Base-by-base conservation (phyloP, 371 early-diverging fungal genomes). In the Mucor sp. region DNA sequence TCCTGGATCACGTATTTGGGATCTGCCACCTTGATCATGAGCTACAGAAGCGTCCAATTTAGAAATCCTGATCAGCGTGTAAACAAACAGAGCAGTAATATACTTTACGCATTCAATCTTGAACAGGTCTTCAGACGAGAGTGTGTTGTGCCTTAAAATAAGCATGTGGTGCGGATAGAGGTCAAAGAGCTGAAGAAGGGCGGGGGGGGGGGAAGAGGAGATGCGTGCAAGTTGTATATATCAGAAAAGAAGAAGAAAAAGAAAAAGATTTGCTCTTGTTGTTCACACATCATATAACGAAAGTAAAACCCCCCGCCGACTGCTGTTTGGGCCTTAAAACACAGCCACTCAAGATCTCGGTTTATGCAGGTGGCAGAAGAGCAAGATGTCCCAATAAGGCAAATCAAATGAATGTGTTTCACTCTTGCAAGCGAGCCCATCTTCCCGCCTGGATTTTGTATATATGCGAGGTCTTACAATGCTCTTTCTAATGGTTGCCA, bases 11-110 rank as follows among this genome's bases (percentile, higher is more conserved):
- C 37, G 28, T 60, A 61, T 6, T 64, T 65, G 5, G 67, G 70
- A 70, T 81, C 77, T 21, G 73, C 66, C 11, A 81, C 59, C 62
- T 81, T 81, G 69, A 75, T 48, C 78, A 77, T 77, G 68, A 76
- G 60, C 55, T 67, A 56, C 7, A 32, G 3, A 19, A 25, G 1
- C 3, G 15, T 27, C 14, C 14, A 32, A 47, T 32, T n/a, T 41
- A 9, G 48, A 30, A 27, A 32, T 44, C 12, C 12, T 41, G 41
- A 41, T 17, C 41, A 41, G 17, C 14, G 33, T 35, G 41, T 41
- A 53, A 53, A 53, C 53, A 53, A 53, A 53, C 23, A 53, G 23
- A 27, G 53, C 53, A 53, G 53, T 53, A 53, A 62, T 44, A 47
- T 47, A 47, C 47, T 57, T 64, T 72, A 72, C 72, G 28, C 72